phyloP scores from a whole-genome alignment of 2,329 filamentous ascomycete genomes.

The Dothistroma septosporum region DNA sequence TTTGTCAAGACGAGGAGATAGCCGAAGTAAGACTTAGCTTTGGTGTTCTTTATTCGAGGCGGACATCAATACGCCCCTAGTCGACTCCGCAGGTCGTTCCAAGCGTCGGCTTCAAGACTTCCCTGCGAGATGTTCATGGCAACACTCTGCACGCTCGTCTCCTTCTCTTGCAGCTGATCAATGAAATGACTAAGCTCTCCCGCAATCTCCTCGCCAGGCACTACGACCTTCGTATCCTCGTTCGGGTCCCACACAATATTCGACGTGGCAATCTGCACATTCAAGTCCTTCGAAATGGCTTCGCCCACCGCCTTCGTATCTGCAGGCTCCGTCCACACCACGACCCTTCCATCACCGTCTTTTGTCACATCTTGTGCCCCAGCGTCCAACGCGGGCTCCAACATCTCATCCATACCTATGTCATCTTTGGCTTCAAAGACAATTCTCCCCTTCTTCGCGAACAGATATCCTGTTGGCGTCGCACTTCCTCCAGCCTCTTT shows the following conservation, averaged over 20 bases:
- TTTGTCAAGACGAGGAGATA: background rate
- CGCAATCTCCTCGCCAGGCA: constrained; percentile 56
- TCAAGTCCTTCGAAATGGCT: constrained; percentile 58
- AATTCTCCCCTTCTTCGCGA: constrained; percentile 73
- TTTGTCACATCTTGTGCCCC: constrained; percentile 71
- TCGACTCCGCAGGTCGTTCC: constrained; percentile 30
- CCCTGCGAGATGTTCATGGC: constrained; percentile 63
- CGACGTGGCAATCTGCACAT: constrained; percentile 64
- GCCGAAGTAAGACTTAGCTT: background rate
- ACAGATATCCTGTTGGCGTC: constrained; percentile 77
- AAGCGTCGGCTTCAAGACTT: constrained; percentile 19
- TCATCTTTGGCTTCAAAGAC: constrained; percentile 60
- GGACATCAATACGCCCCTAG: constrained; percentile 8
- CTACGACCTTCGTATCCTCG: constrained; percentile 66
- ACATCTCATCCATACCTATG: constrained; percentile 61
- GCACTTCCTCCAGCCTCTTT: constrained; percentile 67
- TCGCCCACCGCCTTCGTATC: constrained; percentile 62
- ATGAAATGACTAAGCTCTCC: constrained; percentile 58
- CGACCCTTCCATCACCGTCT: constrained; percentile 64
- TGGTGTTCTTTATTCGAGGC: background rate
- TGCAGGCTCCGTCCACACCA: constrained; percentile 66
- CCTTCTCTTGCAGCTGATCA: constrained; percentile 59
- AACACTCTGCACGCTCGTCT: constrained; percentile 68
- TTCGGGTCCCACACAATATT: constrained; percentile 86
- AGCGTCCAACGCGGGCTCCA: constrained; percentile 79